Evolutionary conservation across 805 yeast genomes (phyloP), one percentile per base, ranked within the genome.

Genomic region (Ogataea corticis): DNA sequence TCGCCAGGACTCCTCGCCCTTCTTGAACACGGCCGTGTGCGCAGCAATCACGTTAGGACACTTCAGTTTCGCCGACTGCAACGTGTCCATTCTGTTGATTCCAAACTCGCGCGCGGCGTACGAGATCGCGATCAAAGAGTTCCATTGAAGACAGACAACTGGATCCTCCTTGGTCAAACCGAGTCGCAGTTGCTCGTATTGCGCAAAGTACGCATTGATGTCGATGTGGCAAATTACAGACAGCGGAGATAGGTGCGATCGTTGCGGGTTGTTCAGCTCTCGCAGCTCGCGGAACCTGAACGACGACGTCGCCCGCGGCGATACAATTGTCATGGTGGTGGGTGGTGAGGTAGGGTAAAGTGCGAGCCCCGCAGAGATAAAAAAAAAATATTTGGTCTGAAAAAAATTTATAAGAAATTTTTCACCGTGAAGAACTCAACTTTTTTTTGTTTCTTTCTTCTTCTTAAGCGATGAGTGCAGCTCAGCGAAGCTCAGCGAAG

Each of bases 191-290:
- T 85, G 92, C 58, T 94, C 97, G 25, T 85, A 94, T 61, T 94
- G 99, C 0, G 99, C 96, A 66, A 87, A 94, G 64, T 91, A 94
- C 11, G 98, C 97, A 67, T 94, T 96, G 57, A 89, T 77, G 66
- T 94, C 99, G 18, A 94, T 76, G 56, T 90, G 95, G 7, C 85
- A 90, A 31, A 94, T 77, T 18, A 86, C 85, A 0, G 96, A 73
- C 10, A 92, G 68, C 2, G 92, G 88, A 49, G 90, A 82, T 6
- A 58, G 55, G 61, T 77, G 82, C 2, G 94, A 70, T 11, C 65
- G 70, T 2, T 57, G 52, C 1, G 70, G 67, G 38, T 77, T 72
- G 39, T 72, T 69, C 13, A 87, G 64, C 35, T 72, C 76, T 9
- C 65, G 47, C 2, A 86, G 61, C 50, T 85, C 76, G 23, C 66